Percentiles rank a stretch among this genome's conserved stretches.
These are phyloP conservation scores for Picea glauca DNA, from an alignment of 75 land plant species.

Conservation along the genomic window DNA sequence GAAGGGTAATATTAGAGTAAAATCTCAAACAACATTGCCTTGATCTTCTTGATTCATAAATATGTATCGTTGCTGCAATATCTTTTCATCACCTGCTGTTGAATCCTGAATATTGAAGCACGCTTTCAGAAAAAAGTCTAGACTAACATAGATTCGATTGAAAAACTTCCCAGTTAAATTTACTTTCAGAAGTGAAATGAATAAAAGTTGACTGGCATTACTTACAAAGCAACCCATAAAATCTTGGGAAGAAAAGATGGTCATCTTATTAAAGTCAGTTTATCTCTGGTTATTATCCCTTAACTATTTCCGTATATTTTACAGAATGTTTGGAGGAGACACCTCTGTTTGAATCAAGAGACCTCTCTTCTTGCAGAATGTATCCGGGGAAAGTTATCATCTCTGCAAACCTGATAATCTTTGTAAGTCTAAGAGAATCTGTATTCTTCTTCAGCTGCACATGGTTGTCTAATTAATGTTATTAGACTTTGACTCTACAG, in stretches of 20 bases:
- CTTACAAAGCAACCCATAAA: not conserved
- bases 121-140: not conserved
- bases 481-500: not conserved
- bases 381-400: conserved; percentile 24
- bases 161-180: not conserved
- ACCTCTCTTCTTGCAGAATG: conserved; percentile 38
- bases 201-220: not conserved
- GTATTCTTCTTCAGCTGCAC: not conserved
- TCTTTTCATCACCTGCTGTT: not conserved
- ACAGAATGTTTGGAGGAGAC: conserved; percentile 50
- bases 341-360: conserved; percentile 38
- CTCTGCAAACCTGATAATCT: conserved; percentile 2
- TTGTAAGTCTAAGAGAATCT: not conserved
- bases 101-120: conserved; percentile 1
- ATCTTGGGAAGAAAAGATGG: not conserved
- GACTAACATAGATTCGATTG: not conserved
- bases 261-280: not conserved
- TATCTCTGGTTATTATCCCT: not conserved
- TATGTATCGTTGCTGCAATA: too few species aligned
- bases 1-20: not conserved
- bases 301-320: not conserved
- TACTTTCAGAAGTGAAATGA: not conserved
- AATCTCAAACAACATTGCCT: not conserved
- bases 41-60: not conserved
- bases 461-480: not conserved